Conservation (phyloP, 192 early-diverging fungal genomes). For the Lobosporangium transversale region DNA sequence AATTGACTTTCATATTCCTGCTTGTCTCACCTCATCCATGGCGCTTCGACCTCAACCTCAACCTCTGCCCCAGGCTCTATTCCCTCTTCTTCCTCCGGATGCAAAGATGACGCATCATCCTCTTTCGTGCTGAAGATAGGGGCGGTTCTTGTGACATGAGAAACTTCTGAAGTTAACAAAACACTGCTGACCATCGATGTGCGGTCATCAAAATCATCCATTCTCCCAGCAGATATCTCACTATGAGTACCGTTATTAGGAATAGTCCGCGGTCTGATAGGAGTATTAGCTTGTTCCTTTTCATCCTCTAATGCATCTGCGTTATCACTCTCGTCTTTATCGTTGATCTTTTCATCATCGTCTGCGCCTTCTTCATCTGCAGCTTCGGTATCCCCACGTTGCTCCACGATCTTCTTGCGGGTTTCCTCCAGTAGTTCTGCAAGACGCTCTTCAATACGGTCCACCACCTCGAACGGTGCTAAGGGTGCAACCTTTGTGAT, state of each 20-base stretch:
- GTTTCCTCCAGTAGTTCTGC: slow-evolving; percentile 49
- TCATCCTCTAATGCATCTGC: too few relatives aligned
- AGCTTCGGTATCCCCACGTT: slow-evolving; percentile 21
- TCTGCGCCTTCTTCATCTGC: slow-evolving; percentile 7
- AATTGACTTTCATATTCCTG: too few relatives aligned
- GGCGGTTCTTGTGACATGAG: slow-evolving; percentile 14
- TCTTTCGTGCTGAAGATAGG: slow-evolving; percentile 22
- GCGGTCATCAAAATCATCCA: slow-evolving; percentile 41
- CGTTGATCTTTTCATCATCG: too few relatives aligned
- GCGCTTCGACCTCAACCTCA: slow-evolving; percentile 27
- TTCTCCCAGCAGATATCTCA: slow-evolving; percentile 19
- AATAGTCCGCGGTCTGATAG: slow-evolving; percentile 12
- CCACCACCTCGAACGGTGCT: slow-evolving; percentile 39
- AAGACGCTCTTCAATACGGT: slow-evolving; percentile 43
- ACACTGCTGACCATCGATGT: slow-evolving; percentile 47
- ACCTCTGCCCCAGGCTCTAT: slow-evolving; percentile 24
- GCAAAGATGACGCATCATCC: slow-evolving; percentile 12
- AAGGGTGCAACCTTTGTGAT: slow-evolving; percentile 42
- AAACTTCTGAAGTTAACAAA: slow-evolving; percentile 25
- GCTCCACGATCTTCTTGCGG: slow-evolving; percentile 44
- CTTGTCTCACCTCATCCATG: slow-evolving; percentile 53
- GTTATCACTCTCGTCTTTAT: too few relatives aligned
- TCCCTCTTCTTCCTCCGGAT: slow-evolving; percentile 14
- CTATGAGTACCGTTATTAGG: slow-evolving; percentile 21
- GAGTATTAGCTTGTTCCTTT: slow-evolving; percentile 15